Conservation (phyloP, 257 asterid species). For the Penstemon barbatus region DNA sequence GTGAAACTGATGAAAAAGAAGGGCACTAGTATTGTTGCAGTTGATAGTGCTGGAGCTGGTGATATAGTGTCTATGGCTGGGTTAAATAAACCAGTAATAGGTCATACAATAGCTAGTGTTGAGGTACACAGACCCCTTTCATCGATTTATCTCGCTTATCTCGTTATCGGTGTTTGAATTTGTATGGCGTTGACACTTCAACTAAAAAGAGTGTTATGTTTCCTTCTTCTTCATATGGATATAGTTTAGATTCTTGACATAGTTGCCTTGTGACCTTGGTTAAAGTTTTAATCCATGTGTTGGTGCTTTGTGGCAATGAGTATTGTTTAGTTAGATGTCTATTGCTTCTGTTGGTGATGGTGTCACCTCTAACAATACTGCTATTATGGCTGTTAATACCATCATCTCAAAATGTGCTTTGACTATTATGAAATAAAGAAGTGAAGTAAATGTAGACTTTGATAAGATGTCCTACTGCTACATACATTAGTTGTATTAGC, state of each 20-base stretch:
- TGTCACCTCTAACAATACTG: too few species aligned
- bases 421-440: too few species aligned
- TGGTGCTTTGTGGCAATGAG: too few species aligned
- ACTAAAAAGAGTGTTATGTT: constrained; percentile 1
- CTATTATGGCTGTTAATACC: too few species aligned
- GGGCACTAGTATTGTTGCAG: constrained; percentile 68
- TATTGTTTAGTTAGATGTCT: too few species aligned
- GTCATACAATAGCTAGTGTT: constrained; percentile 86
- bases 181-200: background rate
- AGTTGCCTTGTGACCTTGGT: background rate
- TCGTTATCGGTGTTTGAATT: background rate
- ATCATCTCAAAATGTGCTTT: too few species aligned
- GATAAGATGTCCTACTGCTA: too few species aligned
- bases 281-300: too few species aligned
- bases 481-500: too few species aligned
- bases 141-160: background rate
- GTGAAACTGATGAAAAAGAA: constrained; percentile 91
- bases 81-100: constrained; percentile 75
- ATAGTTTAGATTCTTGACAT: constrained; percentile 15
- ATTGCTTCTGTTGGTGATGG: too few species aligned
- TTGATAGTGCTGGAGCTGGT: constrained; percentile 97
- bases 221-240: constrained; percentile 7
- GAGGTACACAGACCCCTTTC: constrained; percentile 50
- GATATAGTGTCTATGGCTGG: constrained; percentile 98
- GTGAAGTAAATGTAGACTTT: too few species aligned